Percentiles rank a stretch among this genome's conserved stretches.
Conservation (phyloP, 106 monocot genomes). For the Acanthochlamys bracteata region DNA sequence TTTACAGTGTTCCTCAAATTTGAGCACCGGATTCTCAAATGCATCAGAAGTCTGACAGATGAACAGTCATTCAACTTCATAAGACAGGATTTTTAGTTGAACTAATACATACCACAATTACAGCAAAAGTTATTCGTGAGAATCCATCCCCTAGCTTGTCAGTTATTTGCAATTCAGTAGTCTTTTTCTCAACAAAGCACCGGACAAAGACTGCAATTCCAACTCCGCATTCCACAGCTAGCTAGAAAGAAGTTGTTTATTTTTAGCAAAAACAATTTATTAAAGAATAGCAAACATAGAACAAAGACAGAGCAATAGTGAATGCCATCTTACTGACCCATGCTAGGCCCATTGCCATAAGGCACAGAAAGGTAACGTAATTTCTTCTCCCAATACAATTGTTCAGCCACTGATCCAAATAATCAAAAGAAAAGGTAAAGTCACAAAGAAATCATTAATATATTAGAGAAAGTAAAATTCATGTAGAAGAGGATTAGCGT, state of each 20-base stretch:
- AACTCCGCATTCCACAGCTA: conserved; percentile 34
- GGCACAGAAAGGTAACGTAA: conserved; percentile 61
- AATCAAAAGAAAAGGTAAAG: no score
- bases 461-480: background rate
- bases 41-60: no score
- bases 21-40: no score
- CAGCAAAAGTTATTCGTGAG: conserved; percentile 32
- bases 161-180: conserved; percentile 24
- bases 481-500: background rate
- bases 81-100: background rate
- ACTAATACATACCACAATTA: conserved; percentile 34
- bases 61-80: no score
- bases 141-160: conserved; percentile 46
- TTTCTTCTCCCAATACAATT: conserved; percentile 79
- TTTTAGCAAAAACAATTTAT: background rate
- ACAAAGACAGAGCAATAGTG: no score
- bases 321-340: conserved; percentile 78
- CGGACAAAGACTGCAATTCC: conserved; percentile 43
- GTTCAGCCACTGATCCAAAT: conserved; percentile 63
- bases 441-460: background rate
- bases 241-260: conserved; percentile 15
- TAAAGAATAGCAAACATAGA: background rate
- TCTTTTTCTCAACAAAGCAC: conserved; percentile 36
- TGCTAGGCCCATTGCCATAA: conserved; percentile 51
- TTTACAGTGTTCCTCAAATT: no score